Evolutionary conservation across 192 early-diverging fungal species (phyloP).

Genomic region (Geranomyces michiganensis): DNA sequence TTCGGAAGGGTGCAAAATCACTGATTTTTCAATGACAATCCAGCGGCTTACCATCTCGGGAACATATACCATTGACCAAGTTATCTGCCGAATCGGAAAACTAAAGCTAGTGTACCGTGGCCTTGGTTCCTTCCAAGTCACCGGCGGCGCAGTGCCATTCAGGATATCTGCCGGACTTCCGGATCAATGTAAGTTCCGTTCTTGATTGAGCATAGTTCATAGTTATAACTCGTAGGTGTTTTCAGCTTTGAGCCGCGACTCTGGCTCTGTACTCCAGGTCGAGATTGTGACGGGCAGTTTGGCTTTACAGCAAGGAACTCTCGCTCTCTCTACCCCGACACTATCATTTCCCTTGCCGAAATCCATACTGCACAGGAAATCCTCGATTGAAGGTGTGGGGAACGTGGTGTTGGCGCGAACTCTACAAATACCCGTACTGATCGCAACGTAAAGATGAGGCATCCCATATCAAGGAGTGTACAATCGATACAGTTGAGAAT

Average conservation of each 20-base stretch:
- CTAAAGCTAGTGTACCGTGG: conserved; percentile 33
- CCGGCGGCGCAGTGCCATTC: conserved; percentile 33
- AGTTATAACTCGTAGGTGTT: background rate
- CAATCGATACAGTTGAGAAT: conserved; percentile 42
- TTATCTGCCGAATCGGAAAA: conserved; percentile 61
- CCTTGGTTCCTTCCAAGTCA: conserved; percentile 44
- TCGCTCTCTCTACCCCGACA: conserved; percentile 7
- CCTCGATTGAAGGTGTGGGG: conserved; percentile 20
- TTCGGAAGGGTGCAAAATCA: background rate
- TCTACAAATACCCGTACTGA: conserved; percentile 29
- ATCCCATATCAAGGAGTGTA: conserved; percentile 26
- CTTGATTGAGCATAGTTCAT: conserved; percentile 10
- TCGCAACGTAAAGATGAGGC: background rate
- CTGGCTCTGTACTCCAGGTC: background rate
- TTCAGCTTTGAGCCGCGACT: conserved; percentile 1
- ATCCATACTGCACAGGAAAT: conserved; percentile 16
- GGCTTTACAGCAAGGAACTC: conserved; percentile 8
- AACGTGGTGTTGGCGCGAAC: conserved; percentile 6
- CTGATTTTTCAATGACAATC: background rate
- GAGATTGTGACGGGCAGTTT: conserved; percentile 8
- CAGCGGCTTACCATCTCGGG: conserved; percentile 55
- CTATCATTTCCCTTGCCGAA: conserved; percentile 6
- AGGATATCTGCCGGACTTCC: conserved; percentile 20
- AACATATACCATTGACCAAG: conserved; percentile 59
- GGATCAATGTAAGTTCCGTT: conserved; percentile 36